Evolutionary conservation across 1,139 yeast genomes (phyloP).

Genomic region (Debaryomycetaceae sp.): DNA sequence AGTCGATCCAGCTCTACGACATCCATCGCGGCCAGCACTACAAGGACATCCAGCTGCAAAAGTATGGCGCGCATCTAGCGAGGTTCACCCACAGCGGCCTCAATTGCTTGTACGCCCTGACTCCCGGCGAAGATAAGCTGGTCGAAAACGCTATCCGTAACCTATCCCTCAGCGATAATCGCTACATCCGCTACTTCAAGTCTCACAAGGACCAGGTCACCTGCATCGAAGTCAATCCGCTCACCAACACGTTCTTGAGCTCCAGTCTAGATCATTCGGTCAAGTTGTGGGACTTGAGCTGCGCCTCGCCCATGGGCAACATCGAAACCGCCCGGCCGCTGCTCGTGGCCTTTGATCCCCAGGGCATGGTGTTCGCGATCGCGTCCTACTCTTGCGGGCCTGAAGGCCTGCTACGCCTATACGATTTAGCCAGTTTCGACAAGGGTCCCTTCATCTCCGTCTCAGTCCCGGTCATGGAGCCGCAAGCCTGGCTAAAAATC

Average conservation of each 20-base stretch:
- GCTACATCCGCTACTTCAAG: conserved; percentile 70
- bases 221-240: conserved; percentile 64
- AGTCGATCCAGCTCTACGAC: conserved; percentile 77
- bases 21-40: conserved; percentile 55
- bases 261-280: conserved; percentile 72
- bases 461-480: conserved; percentile 14
- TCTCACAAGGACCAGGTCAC: conserved; percentile 78
- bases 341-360: conserved; percentile 63
- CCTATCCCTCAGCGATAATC: conserved; percentile 66
- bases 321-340: conserved; percentile 48
- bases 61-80: conserved; percentile 87
- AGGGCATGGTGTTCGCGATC: conserved; percentile 70
- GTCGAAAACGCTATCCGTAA: conserved; percentile 66
- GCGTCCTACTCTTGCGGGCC: conserved; percentile 28
- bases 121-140: conserved; percentile 25
- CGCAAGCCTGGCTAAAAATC: conserved; percentile 47
- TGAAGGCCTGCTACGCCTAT: conserved; percentile 40
- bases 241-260: conserved; percentile 55
- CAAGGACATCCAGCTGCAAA: conserved; percentile 68
- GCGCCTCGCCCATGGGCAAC: conserved; percentile 51
- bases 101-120: conserved; percentile 75
- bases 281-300: conserved; percentile 75
- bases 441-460: conserved; percentile 41
- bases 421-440: conserved; percentile 49
- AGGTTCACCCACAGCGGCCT: conserved; percentile 69